phyloP scores from a whole-genome alignment of 495 filamentous ascomycete species.

The Penicillium longicatenatum region DNA sequence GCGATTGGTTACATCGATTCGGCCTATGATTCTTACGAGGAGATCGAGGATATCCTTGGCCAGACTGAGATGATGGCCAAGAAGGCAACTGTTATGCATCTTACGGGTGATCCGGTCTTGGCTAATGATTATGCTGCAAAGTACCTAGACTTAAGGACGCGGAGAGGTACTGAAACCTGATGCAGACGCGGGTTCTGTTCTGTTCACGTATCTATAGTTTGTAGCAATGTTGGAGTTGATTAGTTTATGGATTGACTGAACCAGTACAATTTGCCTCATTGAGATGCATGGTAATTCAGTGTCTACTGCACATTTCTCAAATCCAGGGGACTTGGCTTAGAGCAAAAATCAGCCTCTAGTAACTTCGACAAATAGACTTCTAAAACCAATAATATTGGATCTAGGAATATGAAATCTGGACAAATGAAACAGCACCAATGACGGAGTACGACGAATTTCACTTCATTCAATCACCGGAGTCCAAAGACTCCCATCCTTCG shows the following conservation, averaged over 20 bases:
- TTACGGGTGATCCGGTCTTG: constrained; percentile 67
- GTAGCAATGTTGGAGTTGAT: not conserved
- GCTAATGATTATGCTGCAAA: constrained; percentile 75
- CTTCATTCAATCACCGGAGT: constrained; percentile 20
- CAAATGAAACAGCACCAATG: constrained; percentile 18
- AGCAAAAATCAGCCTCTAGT: not conserved
- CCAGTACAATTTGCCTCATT: not conserved
- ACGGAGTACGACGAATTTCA: constrained; percentile 21
- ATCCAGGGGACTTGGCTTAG: not conserved
- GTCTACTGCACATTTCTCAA: not conserved
- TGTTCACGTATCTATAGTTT: not conserved
- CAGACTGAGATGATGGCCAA: constrained; percentile 86
- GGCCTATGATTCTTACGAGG: constrained; percentile 68
- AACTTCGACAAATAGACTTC: not conserved
- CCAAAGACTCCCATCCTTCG: constrained; percentile 11
- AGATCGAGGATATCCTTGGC: constrained; percentile 70
- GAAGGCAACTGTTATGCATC: constrained; percentile 78
- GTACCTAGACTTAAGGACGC: constrained; percentile 62
- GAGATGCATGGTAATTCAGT: not conserved
- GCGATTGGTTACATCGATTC: constrained; percentile 68
- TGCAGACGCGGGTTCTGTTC: not conserved
- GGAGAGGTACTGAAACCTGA: constrained; percentile 24
- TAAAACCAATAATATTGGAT: constrained; percentile 12
- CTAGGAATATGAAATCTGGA: constrained; percentile 3
- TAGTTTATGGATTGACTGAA: not conserved